Evolutionary conservation across 805 yeast genomes (phyloP).

Genomic region (Candida ovalis): DNA sequence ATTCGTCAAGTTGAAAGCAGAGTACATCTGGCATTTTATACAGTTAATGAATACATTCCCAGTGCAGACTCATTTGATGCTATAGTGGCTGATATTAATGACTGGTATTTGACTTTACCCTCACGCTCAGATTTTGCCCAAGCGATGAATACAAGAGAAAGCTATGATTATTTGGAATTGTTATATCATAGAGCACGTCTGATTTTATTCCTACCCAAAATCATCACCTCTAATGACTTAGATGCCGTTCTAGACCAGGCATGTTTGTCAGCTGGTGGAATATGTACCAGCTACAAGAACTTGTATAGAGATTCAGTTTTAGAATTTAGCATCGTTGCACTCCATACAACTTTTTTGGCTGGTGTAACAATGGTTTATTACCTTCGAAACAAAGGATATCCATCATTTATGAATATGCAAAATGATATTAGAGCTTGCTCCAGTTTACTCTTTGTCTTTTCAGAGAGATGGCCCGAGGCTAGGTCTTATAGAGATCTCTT

Average conservation of each 20-base stretch:
- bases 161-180: conserved; percentile 18
- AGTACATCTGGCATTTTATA: conserved; percentile 15
- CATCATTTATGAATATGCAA: conserved; percentile 19
- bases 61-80: conserved; percentile 13
- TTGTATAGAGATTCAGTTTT: conserved; percentile 19
- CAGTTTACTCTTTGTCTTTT: conserved; percentile 24
- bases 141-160: conserved; percentile 13
- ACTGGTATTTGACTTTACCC: conserved; percentile 13
- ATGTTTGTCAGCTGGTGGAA: conserved; percentile 22
- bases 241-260: conserved; percentile 14
- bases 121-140: conserved; percentile 9
- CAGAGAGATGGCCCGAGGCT: conserved; percentile 28
- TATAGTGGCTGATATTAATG: conserved; percentile 13
- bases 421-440: conserved; percentile 27
- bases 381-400: conserved; percentile 21
- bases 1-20: conserved; percentile 21
- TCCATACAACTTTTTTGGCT: conserved; percentile 22
- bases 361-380: conserved; percentile 28
- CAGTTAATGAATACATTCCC: conserved; percentile 12
- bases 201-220: conserved; percentile 15
- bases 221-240: conserved; percentile 13
- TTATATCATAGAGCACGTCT: conserved; percentile 17
- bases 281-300: conserved; percentile 17
- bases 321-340: conserved; percentile 21
- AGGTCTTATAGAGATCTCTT: conserved; percentile 23